Percentiles rank a stretch among this genome's conserved stretches.
Evolutionary conservation across 208 protist species (phyloP).

Genomic region (Acanthamoeba triangularis): DNA sequence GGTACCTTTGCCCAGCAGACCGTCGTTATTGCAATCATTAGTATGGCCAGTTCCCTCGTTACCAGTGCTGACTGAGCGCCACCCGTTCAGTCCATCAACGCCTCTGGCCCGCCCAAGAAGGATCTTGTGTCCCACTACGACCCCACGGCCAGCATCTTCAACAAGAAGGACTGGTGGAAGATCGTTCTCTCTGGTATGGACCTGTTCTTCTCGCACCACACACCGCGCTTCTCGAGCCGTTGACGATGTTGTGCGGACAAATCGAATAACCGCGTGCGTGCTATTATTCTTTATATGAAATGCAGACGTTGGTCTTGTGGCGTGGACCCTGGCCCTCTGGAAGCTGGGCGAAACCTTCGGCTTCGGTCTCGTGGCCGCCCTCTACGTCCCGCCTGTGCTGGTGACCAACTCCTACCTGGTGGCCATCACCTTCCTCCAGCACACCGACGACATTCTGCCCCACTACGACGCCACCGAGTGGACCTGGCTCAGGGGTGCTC

Average conservation of each 20-base stretch:
- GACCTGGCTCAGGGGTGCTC: slow-evolving; percentile 95
- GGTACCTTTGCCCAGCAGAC: slow-evolving; percentile 80
- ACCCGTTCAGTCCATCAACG: slow-evolving; percentile 20
- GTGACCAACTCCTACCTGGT: slow-evolving; percentile 96
- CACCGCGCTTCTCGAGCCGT: too few relatives aligned
- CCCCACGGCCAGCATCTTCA: slow-evolving; percentile 72
- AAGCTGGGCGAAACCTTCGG: slow-evolving; percentile 88
- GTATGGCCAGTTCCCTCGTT: too few relatives aligned
- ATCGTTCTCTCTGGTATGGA: slow-evolving; percentile 17
- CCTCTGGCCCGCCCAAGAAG: slow-evolving; percentile 20
- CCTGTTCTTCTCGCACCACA: too few relatives aligned
- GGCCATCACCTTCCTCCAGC: slow-evolving; percentile 96
- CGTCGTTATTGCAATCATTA: too few relatives aligned
- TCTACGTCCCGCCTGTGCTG: slow-evolving; percentile 89
- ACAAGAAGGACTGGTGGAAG: slow-evolving; percentile 36
- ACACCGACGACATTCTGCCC: slow-evolving; percentile 95
- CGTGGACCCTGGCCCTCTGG: slow-evolving; percentile 87
- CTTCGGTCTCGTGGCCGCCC: slow-evolving; percentile 57
- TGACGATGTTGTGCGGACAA: too few relatives aligned
- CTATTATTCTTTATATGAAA: too few relatives aligned
- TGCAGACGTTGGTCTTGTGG: slow-evolving; percentile 92
- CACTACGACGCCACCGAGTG: slow-evolving; percentile 95
- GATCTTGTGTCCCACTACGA: slow-evolving; percentile 66
- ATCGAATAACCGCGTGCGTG: too few relatives aligned
- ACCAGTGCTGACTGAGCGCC: background rate